A percentile compares a stretch with the other conserved stretches of the same genome.
These are phyloP conservation scores for Kwoniella mangroviensis DNA, from an alignment of 768 basidiomycete species.

Conservation along the genomic window DNA sequence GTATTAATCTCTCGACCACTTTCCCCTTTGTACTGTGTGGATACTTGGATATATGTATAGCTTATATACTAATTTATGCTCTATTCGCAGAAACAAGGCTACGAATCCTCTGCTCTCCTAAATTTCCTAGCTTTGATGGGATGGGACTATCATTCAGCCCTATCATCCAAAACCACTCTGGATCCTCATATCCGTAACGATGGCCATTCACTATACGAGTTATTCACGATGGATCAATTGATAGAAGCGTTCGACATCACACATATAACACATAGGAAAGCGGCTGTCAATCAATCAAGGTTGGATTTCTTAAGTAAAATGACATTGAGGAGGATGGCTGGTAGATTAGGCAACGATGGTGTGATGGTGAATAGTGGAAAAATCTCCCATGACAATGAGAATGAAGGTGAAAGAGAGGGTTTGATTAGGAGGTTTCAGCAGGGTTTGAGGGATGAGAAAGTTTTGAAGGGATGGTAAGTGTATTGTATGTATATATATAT, in stretches of 20 bases:
- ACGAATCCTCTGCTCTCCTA: slow-evolving; percentile 84
- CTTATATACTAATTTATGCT: background rate
- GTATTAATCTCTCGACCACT: no score
- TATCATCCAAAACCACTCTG: slow-evolving; percentile 43
- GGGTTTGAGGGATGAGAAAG: slow-evolving; percentile 38
- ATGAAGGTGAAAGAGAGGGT: slow-evolving; percentile 56
- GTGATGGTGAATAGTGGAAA: slow-evolving; percentile 31
- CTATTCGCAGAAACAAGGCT: slow-evolving; percentile 70
- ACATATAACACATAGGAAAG: slow-evolving; percentile 77
- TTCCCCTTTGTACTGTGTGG: no score
- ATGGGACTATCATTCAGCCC: slow-evolving; percentile 69
- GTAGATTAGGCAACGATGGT: slow-evolving; percentile 61
- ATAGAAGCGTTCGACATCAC: slow-evolving; percentile 78
- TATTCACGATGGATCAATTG: slow-evolving; percentile 65
- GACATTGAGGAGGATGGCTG: slow-evolving; percentile 69
- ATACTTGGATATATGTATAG: background rate
- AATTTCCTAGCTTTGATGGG: slow-evolving; percentile 96
- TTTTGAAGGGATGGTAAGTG: slow-evolving; percentile 46
- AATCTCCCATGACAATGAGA: slow-evolving; percentile 2
- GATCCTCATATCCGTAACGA: slow-evolving; percentile 42
- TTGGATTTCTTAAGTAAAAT: slow-evolving; percentile 87
- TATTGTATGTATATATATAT: background rate
- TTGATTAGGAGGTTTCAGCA: slow-evolving; percentile 64
- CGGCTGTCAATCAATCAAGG: slow-evolving; percentile 77
- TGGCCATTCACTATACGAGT: slow-evolving; percentile 41